phyloP scores from a whole-genome alignment of 257 asterid species.

The Haberlea rhodopensis region DNA sequence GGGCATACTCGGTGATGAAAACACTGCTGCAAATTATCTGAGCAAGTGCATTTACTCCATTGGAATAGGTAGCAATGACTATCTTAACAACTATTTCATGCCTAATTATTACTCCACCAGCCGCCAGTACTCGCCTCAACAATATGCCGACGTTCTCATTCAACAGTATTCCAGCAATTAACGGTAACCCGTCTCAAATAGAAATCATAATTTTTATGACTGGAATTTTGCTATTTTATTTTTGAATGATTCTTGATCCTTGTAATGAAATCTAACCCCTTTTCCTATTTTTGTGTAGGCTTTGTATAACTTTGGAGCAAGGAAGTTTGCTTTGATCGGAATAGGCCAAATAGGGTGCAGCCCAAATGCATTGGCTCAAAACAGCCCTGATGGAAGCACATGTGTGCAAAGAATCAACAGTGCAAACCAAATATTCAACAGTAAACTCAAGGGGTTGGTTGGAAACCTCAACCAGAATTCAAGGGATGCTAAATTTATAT shows the following conservation, averaged over 20 bases:
- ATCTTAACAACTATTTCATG: slow-evolving; percentile 55
- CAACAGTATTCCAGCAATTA: slow-evolving; percentile 38
- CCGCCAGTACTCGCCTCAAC: slow-evolving; percentile 36
- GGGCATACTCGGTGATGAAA: slow-evolving; percentile 36
- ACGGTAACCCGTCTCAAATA: slow-evolving; percentile 20
- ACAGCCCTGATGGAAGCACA: slow-evolving; percentile 17
- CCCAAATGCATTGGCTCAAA: slow-evolving; percentile 6
- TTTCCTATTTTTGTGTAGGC: slow-evolving; percentile 2
- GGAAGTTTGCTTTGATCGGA: slow-evolving; percentile 26
- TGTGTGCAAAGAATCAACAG: slow-evolving; percentile 25
- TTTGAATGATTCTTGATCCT: background rate
- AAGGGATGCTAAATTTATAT: slow-evolving; percentile 24
- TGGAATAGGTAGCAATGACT: slow-evolving; percentile 53
- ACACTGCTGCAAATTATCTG: slow-evolving; percentile 36
- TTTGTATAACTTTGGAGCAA: slow-evolving; percentile 25
- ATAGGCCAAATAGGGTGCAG: slow-evolving; percentile 26
- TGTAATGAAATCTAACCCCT: too few relatives aligned
- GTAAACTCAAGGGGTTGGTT: slow-evolving; percentile 18
- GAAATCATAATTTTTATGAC: too few relatives aligned
- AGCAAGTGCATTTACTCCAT: slow-evolving; percentile 41
- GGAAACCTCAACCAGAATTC: slow-evolving; percentile 25
- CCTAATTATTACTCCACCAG: slow-evolving; percentile 39
- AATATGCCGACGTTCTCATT: slow-evolving; percentile 41
- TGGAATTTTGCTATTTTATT: background rate
- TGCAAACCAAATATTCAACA: slow-evolving; percentile 21